Evolutionary conservation across 2,329 filamentous ascomycete species (phyloP).

Genomic region (Rhinocladiella similis): DNA sequence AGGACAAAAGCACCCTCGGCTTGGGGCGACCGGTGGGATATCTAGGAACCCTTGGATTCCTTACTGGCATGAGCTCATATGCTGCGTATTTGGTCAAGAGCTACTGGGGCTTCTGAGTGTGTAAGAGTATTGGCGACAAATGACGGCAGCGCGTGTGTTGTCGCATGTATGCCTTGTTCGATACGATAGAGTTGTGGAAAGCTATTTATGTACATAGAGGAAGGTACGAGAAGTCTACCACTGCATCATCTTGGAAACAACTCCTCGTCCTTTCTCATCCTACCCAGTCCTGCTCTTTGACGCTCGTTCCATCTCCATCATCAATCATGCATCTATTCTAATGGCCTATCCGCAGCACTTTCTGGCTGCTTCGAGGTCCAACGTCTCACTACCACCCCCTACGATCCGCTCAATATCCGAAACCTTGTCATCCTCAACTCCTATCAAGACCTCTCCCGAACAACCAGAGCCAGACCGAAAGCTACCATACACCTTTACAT

Average conservation of each 20-base stretch:
- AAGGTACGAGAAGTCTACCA: too few species aligned
- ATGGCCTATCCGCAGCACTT: constrained; percentile 14
- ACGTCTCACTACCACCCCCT: constrained; percentile 9
- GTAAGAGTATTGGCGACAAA: neutral
- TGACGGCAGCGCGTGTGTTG: too few species aligned
- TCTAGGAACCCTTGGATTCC: constrained; percentile 29
- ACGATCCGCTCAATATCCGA: constrained; percentile 7
- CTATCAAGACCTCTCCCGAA: neutral
- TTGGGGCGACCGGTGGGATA: constrained; percentile 31
- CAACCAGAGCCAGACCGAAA: neutral
- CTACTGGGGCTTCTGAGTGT: constrained; percentile 33
- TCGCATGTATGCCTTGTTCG: too few species aligned
- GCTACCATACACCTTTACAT: constrained; percentile 15
- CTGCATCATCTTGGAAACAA: neutral
- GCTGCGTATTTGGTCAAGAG: constrained; percentile 33
- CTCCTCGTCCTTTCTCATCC: neutral
- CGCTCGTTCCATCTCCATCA: neutral
- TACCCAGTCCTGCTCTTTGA: neutral
- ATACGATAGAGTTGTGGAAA: too few species aligned
- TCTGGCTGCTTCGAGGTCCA: constrained; percentile 8
- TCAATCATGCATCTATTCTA: neutral
- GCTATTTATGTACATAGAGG: too few species aligned
- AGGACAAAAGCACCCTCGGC: constrained; percentile 29
- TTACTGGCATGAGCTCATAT: constrained; percentile 32
- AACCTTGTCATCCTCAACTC: neutral